phyloP scores from a whole-genome alignment of 805 yeast genomes.

The Cyberlindnera nakhonratchasimensis region DNA sequence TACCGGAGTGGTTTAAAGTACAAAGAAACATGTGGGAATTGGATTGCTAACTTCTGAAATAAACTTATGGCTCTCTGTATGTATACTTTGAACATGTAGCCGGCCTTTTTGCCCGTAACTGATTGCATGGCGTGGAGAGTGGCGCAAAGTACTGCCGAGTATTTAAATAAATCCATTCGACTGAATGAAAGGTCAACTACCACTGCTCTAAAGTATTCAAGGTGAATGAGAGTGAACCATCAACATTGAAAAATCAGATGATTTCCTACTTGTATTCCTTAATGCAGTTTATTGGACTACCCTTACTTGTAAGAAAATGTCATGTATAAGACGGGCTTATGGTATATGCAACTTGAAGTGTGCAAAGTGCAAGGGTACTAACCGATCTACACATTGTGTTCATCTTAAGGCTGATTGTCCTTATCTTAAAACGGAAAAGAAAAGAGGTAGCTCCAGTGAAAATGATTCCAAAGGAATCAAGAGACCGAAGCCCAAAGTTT shows the following conservation, averaged over 20 bases:
- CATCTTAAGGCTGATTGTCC: conserved; percentile 35
- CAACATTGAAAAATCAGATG: too few species aligned
- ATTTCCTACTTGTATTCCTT: too few species aligned
- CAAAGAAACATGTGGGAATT: conserved; percentile 67
- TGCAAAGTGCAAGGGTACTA: conserved; percentile 45
- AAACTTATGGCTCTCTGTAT: not conserved
- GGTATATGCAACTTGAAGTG: conserved; percentile 45
- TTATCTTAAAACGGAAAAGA: conserved; percentile 40
- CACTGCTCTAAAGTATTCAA: too few species aligned
- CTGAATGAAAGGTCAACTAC: too few species aligned
- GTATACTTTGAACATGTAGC: too few species aligned
- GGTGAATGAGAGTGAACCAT: too few species aligned
- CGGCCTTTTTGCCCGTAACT: too few species aligned
- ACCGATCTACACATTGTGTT: conserved; percentile 43
- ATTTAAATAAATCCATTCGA: too few species aligned
- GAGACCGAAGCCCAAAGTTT: conserved; percentile 19
- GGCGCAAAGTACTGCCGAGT: too few species aligned
- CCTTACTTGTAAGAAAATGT: conserved; percentile 13
- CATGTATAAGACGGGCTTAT: conserved; percentile 39
- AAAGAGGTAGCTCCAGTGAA: conserved; percentile 45
- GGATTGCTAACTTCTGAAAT: not conserved
- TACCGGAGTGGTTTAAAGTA: conserved; percentile 74
- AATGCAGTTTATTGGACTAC: not conserved
- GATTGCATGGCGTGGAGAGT: too few species aligned
- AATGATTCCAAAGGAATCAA: conserved; percentile 37